Percentiles rank a stretch among this genome's conserved stretches.
These are phyloP conservation scores for Amphibolis antarctica DNA, from an alignment of 106 monocot species.

Conservation along the genomic window DNA sequence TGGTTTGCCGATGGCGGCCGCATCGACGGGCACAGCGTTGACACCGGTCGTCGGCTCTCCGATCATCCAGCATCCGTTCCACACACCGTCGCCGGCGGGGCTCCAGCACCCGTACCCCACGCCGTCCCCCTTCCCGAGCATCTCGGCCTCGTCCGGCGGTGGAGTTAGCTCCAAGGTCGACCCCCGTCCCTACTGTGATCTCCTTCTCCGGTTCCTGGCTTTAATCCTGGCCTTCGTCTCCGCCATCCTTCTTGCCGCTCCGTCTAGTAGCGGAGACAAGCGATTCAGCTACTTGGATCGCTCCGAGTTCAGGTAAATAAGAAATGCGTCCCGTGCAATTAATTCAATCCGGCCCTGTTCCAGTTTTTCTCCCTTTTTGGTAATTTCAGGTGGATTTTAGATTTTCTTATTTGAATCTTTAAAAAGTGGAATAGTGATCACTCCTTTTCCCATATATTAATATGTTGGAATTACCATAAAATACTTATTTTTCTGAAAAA, in stretches of 20 bases:
- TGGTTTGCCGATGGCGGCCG: background rate
- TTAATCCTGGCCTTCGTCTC: background rate
- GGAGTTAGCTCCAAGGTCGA: background rate
- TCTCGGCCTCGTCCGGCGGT: background rate
- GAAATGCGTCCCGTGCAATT: too few species aligned
- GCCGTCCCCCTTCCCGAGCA: background rate
- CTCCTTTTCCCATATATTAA: too few species aligned
- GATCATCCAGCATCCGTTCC: background rate
- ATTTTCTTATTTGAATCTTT: too few species aligned
- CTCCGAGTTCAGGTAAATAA: slow-evolving; percentile 4
- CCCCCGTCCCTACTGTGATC: background rate
- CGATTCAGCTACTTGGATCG: background rate
- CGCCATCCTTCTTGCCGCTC: background rate
- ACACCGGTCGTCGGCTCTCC: background rate
- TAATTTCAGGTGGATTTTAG: too few species aligned
- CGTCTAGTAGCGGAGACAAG: background rate
- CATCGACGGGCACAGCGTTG: background rate
- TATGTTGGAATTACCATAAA: too few species aligned
- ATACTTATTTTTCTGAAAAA: too few species aligned
- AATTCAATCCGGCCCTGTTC: too few species aligned
- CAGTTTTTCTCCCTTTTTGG: too few species aligned
- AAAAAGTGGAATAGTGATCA: too few species aligned
- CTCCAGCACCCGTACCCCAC: background rate
- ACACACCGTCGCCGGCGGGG: background rate
- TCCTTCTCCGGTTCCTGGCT: background rate